Conservation (phyloP, 116 monocot species). For the Zostera marina region DNA sequence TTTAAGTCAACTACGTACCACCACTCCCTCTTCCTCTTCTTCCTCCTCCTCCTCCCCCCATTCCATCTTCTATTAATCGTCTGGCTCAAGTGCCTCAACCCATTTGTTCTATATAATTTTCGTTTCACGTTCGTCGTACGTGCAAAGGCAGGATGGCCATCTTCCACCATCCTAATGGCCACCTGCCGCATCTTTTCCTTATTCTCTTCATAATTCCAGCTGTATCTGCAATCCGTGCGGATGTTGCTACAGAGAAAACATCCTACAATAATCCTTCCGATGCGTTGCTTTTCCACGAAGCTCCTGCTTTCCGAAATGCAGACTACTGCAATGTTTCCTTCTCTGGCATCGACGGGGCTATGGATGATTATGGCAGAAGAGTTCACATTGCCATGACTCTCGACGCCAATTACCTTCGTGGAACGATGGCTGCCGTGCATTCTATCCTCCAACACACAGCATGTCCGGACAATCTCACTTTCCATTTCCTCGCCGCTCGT, state of each 20-base stretch:
- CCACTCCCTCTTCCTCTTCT: background rate
- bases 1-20: background rate
- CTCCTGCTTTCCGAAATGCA: slow-evolving; percentile 11
- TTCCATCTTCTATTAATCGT: background rate
- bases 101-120: no score
- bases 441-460: slow-evolving; percentile 20
- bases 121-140: no score
- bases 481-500: slow-evolving; percentile 14
- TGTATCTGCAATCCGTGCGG: slow-evolving; percentile 2
- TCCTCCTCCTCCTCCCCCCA: background rate
- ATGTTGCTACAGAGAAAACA: background rate
- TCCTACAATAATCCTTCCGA: background rate
- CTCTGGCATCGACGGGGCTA: no score
- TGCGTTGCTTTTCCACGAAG: slow-evolving; percentile 3
- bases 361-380: background rate
- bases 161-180: background rate
- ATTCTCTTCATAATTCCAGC: background rate
- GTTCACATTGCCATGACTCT: slow-evolving; percentile 20
- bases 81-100: no score
- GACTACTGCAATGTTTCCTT: slow-evolving; percentile 2
- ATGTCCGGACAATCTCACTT: slow-evolving; percentile 10
- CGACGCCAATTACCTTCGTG: slow-evolving; percentile 20
- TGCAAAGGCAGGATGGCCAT: slow-evolving; percentile 9
- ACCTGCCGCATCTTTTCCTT: background rate
- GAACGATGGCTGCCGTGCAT: slow-evolving; percentile 15